Conservation (phyloP, 208 protist genomes). For the Sergeia podlipaevii region DNA sequence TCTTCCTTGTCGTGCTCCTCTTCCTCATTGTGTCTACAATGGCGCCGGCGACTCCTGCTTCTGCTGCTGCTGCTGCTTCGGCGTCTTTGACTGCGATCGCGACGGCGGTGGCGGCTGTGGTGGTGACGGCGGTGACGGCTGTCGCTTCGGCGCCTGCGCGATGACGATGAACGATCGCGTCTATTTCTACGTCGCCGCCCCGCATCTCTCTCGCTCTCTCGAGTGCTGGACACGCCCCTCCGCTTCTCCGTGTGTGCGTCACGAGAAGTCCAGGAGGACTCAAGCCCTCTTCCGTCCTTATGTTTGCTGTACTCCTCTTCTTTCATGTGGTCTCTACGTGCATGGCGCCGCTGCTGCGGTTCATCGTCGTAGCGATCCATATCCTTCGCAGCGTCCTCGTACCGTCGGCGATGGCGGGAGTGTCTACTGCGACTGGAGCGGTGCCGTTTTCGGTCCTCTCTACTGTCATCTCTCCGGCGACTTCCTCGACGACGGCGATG, state of each 20-base stretch:
- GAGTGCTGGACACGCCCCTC: too few relatives aligned
- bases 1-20: not conserved
- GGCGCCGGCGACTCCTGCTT: constrained; percentile 4
- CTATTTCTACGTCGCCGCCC: too few relatives aligned
- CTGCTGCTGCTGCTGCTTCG: constrained; percentile 8
- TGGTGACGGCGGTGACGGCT: constrained; percentile 1
- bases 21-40: constrained; percentile 2
- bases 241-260: too few relatives aligned
- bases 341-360: not conserved
- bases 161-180: too few relatives aligned
- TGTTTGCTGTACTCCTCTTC: not conserved
- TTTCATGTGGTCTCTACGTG: not conserved
- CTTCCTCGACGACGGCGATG: constrained; percentile 3
- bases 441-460: too few relatives aligned
- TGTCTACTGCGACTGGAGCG: too few relatives aligned
- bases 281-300: too few relatives aligned
- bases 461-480: not conserved
- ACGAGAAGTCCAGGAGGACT: too few relatives aligned
- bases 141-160: not conserved
- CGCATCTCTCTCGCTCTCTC: too few relatives aligned
- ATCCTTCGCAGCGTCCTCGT: not conserved
- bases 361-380: not conserved
- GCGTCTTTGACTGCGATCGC: too few relatives aligned
- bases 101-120: constrained; percentile 7
- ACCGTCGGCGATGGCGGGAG: not conserved